phyloP scores from a whole-genome alignment of 78 protist species.

The Chrysochromulina parva region DNA sequence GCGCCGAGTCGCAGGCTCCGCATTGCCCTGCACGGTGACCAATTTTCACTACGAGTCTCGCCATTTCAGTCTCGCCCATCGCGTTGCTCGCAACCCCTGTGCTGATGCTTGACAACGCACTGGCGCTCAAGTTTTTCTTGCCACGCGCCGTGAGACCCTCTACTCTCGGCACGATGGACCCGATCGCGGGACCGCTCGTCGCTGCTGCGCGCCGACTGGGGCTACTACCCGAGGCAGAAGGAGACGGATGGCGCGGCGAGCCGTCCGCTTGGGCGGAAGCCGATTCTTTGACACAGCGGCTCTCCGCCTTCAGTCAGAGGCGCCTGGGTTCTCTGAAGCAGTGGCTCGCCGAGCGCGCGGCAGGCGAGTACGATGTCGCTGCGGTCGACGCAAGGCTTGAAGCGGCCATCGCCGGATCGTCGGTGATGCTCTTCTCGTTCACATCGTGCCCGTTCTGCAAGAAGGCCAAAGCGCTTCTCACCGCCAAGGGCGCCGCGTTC shows the following conservation, averaged over 20 bases:
- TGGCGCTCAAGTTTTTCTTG: not conserved
- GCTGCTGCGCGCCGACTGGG: not conserved
- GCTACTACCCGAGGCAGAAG: not conserved
- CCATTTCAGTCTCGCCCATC: not conserved
- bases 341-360: not conserved
- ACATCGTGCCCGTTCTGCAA: not conserved
- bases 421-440: not conserved
- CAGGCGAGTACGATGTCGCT: not conserved
- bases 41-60: too few relatives aligned
- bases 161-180: not conserved
- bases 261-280: conserved; percentile 5
- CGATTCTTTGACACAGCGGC: not conserved
- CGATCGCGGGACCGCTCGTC: not conserved
- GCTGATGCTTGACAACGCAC: not conserved
- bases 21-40: too few relatives aligned
- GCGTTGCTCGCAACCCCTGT: not conserved
- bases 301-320: not conserved
- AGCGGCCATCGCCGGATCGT: not conserved
- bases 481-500: not conserved
- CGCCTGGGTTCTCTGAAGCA: not conserved
- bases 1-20: too few relatives aligned
- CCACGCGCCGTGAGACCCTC: not conserved
- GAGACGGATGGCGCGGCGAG: not conserved
- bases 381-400: not conserved
- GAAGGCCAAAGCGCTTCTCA: not conserved